Base-by-base conservation (phyloP, 371 early-diverging fungal genomes). In the Lichtheimia hyalospora region DNA sequence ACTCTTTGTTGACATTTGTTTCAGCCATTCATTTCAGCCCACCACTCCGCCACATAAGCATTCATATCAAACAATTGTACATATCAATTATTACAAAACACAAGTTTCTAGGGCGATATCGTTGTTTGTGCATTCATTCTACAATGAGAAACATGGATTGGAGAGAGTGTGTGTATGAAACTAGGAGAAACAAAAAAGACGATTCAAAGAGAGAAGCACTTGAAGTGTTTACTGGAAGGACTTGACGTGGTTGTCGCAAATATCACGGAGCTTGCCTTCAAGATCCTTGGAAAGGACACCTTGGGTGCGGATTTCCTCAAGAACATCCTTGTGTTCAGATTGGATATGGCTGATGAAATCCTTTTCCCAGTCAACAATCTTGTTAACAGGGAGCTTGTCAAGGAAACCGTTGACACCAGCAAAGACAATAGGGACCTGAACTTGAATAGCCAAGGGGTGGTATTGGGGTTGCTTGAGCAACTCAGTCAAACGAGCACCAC, bases 321-420 rank as follows among this genome's bases (percentile, higher is more conserved):
- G 87, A 63, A 94, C 76, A 54, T 90, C 93, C 63, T 81, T 75
- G 81, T 96, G 94, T 83, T 92, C 92, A 64, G 92, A 78, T 65
- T 85, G 84, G 71, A 97, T 75, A 88, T 91, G 84, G 59, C 94
- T 92, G 64, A 95, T 83, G 75, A 97, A 88, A 68, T 89, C 90
- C 65, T 84, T 81, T 84, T 98, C 97, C 77, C 92, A 96, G 67
- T 91, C 92, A 67, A 87, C 89, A 64, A 96, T 86, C 71, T 89
- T 86, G 83, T 89, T 86, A 71, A 91, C 91, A 61, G 92, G 92
- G 74, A 96, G 77, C 89, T 96, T 96, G 86, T 96, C 97, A 50
- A 96, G 86, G 93, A 91, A 95, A 66, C 97, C 97, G 84, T 96
- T 92, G 79, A 96, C 97, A 91, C 96, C 96, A 58, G 90, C 89